These are phyloP conservation scores for Dryas alaskensis DNA, from an alignment of 306 rosid genomes.

Conservation along the genomic window DNA sequence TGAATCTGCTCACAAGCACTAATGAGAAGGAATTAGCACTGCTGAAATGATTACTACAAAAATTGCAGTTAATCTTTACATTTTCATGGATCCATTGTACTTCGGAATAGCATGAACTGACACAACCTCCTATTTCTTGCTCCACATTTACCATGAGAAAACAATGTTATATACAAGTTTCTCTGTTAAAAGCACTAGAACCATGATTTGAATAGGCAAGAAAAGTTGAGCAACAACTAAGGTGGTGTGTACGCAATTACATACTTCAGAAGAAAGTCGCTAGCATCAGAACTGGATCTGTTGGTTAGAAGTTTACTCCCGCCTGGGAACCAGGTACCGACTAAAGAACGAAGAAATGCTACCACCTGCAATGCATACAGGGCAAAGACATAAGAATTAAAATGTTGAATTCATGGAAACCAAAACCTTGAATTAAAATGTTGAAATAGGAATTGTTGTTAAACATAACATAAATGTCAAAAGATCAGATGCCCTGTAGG, in stretches of 20 bases:
- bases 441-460: not conserved
- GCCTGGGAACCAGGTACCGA: not conserved
- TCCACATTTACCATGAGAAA: conserved; percentile 13
- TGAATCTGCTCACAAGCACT: not conserved
- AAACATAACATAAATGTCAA: not conserved
- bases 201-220: not conserved
- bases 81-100: conserved; percentile 6
- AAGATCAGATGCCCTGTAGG: too few species aligned
- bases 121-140: not conserved
- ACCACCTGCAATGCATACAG: conserved; percentile 2
- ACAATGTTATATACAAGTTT: conserved; percentile 5
- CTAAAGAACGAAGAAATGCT: not conserved
- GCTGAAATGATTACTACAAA: not conserved
- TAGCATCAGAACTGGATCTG: not conserved
- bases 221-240: not conserved
- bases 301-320: not conserved
- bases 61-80: conserved; percentile 18
- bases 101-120: not conserved
- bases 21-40: not conserved
- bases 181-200: not conserved
- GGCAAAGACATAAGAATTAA: not conserved
- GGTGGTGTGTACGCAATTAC: not conserved
- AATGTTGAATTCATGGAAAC: not conserved
- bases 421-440: not conserved
- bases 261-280: not conserved